Base-by-base conservation (phyloP, 805 yeast species). In the Metschnikowia henanensis region DNA sequence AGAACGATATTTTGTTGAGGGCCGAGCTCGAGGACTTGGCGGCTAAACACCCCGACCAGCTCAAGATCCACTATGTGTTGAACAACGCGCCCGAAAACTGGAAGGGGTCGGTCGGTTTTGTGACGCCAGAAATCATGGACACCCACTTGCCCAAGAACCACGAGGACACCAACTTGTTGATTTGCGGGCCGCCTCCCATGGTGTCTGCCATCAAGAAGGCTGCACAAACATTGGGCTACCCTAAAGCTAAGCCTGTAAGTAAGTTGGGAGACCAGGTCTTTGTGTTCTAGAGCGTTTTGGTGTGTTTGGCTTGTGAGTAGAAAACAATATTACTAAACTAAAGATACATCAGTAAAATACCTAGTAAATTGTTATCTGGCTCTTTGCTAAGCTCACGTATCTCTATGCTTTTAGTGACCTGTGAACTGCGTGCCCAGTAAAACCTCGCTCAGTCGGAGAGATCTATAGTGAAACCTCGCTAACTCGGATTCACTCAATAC, bases 131-230 rank as follows among this genome's bases (percentile, higher is more conserved):
- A 35, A 71, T 87, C 53, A 71, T 91, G 66, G 75, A 76, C 55
- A 69, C 73, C 40, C 72, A 77, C 58, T 73, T 86, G 56, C 91
- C 95, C 35, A 71, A 73, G 42, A 72, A 88, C 22, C 59, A 80
- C 31, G 72, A 67, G 31, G 82, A 81, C 53, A 70, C 79, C 47
- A 86, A 85, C 72, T 73, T 92, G 55, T 79, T 92, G 60, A 67
- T 91, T 44, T 91, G 97, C 70, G 98, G 97, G 35, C 97, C 97
- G 37, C 95, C 95, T 48, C 90, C 92, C 50, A 87, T 91, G 96
- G 81, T 84, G 35, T 77, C 87, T 47, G 84, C 91, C 47, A 77
- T 87, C 64, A 91, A 89, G 74, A 87, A 81, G 70, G 85, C 83
- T 43, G 87, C 92, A 32, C 70, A 68, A 38, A 76, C 77, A 20